A percentile compares a stretch with the other conserved stretches of the same genome.
phyloP scores from a whole-genome alignment of 768 basidiomycete genomes.

The Amanita rimosa region DNA sequence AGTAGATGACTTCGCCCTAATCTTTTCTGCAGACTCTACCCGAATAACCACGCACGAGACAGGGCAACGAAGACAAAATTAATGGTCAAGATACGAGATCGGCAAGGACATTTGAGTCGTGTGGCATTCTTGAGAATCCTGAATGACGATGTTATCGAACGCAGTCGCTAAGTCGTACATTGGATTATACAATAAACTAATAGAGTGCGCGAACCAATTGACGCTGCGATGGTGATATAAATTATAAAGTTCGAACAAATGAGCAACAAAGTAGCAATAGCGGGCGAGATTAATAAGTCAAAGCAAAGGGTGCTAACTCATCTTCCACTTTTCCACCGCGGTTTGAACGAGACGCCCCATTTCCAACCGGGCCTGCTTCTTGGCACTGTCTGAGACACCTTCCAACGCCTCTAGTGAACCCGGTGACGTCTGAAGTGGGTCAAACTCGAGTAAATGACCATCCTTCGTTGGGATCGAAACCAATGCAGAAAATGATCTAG shows the following conservation, averaged over 20 bases:
- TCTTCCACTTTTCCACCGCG: conserved; percentile 70
- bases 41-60: conserved; percentile 12
- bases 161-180: conserved; percentile 1
- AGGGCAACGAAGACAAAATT: conserved; percentile 14
- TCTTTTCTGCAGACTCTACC: conserved; percentile 15
- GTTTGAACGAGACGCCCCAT: conserved; percentile 64
- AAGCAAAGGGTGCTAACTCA: conserved; percentile 19
- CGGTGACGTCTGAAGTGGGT: conserved; percentile 68
- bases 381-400: conserved; percentile 71
- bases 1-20: background rate
- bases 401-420: conserved; percentile 63
- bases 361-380: conserved; percentile 71
- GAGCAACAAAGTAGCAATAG: background rate
- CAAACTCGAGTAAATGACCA: conserved; percentile 76
- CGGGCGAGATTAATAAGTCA: background rate
- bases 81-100: conserved; percentile 57
- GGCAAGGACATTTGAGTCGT: conserved; percentile 42
- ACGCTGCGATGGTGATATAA: conserved; percentile 5
- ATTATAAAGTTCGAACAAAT: conserved; percentile 7
- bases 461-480: conserved; percentile 75
- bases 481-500: conserved; percentile 39
- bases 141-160: conserved; percentile 6
- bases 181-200: background rate
- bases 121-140: conserved; percentile 32
- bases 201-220: conserved; percentile 2